Base-by-base conservation (phyloP, 805 yeast genomes). In the Candida fluviatilis region DNA sequence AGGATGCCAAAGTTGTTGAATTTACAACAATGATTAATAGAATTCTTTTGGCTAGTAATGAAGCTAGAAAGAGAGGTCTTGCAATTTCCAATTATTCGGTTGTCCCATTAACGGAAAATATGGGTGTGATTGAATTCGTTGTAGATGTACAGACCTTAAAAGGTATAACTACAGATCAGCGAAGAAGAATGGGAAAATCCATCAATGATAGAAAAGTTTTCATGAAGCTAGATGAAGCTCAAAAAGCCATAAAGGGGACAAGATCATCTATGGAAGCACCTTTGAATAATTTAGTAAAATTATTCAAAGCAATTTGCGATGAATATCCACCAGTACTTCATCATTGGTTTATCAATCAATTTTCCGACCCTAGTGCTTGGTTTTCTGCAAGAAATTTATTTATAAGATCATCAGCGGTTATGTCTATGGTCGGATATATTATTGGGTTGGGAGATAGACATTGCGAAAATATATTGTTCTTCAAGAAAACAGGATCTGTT, bases 391-490 rank as follows among this genome's bases (percentile, higher is more conserved):
- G 98, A 39, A 82, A 80, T 35, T 69, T 71, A 25, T 95, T 76
- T 55, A 80, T 86, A 0, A 69, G 95, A 38, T 80, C 96, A 0
- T 70, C 84, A 18, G 96, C 97, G 0, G 98, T 91, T 0, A 93
- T 95, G 99, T 89, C 97, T 0, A 88, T 93, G 69, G 95, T 91
- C 4, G 99, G 99, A 0, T 87, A 86, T 55, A 78, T 93, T 33
- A 69, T 93, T 18, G 99, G 99, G 6, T 71, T 93, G 35, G 99
- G 99, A 17, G 99, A 93, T 60, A 72, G 99, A 28, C 99, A 93
- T 56, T 84, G 96, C 49, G 99, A 93, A 54, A 93, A 93, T 53
- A 78, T 93, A 15, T 62, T 93, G 38, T 65, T 91, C 27, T 75
- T 81, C 50, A 82, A 82, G 43, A 75, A 71, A 30, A 75, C 81